Percentiles rank a stretch among this genome's conserved stretches.
Evolutionary conservation across 1,139 yeast species (phyloP).

Genomic region (Taiozyma sp.): DNA sequence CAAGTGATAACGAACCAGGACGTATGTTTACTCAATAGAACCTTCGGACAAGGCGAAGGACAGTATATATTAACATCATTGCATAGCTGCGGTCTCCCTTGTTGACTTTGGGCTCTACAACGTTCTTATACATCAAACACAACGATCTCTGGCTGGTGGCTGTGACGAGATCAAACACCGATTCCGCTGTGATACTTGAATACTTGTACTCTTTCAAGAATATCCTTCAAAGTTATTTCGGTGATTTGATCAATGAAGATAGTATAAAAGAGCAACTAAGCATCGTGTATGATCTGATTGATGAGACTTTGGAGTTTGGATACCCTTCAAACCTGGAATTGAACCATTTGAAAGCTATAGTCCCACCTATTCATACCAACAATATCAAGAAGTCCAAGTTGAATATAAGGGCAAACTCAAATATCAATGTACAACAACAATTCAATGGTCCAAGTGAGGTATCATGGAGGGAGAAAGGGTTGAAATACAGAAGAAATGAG

Average conservation of each 20-base stretch:
- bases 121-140: conserved; percentile 74
- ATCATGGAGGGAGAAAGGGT: conserved; percentile 70
- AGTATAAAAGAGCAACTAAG: conserved; percentile 57
- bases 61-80: too few relatives aligned
- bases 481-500: conserved; percentile 79
- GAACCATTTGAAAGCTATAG: conserved; percentile 35
- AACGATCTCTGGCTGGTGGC: conserved; percentile 78
- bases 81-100: conserved; percentile 64
- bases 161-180: conserved; percentile 82
- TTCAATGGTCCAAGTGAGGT: conserved; percentile 25
- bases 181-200: conserved; percentile 76
- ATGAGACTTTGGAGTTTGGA: conserved; percentile 77
- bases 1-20: conserved; percentile 72
- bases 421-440: not conserved
- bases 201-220: conserved; percentile 59
- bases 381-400: not conserved
- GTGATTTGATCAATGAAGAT: conserved; percentile 35
- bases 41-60: too few relatives aligned
- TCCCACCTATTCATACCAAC: conserved; percentile 15
- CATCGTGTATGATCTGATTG: conserved; percentile 68
- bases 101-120: conserved; percentile 85
- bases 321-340: conserved; percentile 70
- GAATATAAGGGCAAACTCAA: not conserved
- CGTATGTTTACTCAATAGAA: conserved; percentile 16
- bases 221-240: conserved; percentile 32